Base-by-base conservation (phyloP, 345 rosid species). In the Populus deltoides region DNA sequence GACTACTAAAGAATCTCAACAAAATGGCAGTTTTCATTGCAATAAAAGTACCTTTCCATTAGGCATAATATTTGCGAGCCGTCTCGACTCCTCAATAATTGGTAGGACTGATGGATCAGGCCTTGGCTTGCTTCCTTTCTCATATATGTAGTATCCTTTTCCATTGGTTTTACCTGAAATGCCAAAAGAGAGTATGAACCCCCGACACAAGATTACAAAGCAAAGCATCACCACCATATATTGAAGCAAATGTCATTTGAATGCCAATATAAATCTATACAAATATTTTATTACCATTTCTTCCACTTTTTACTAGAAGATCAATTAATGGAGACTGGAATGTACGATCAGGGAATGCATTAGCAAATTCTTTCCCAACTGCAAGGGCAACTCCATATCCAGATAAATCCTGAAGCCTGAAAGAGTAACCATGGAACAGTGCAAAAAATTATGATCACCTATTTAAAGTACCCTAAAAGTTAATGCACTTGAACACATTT, bases 391-490 rank as follows among this genome's bases (percentile, higher is more conserved):
- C 93, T 71, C 97, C 98, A 43, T 96, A 92, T 77, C 99, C 98
- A 81, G 91, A 90, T 73, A 96, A 78, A 74, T 96, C 99, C 86
- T 85, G 92, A 77, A 96, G 99, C 92, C 99, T 96, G 78, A 66
- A 83, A 77, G 59, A 18, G 70, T 41, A 66, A 57, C 43, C 84
- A 81, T 5, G 79, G 55, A 45, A 68, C 18, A 15, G 53, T 47
- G 53, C 4, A 47, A 15, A 15, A 12, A 4, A 3, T 15, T 47
- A 47, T 47, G 17, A 47, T 47, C 16, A 15, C 5, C 53, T 16
- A 39, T 39, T 39, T 39, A 39, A 8, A 39, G 43, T 39, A 8
- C 43, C 43, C 10, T 7, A 39, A 9, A 9, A 7, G 43, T 39
- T 1, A 7, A 39, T 39, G 43, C 10, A 10, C 43, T 39, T 39